A percentile compares a stretch with the other conserved stretches of the same genome.
Evolutionary conservation across 345 rosid genomes (phyloP).

Genomic region (Anacardium occidentale): DNA sequence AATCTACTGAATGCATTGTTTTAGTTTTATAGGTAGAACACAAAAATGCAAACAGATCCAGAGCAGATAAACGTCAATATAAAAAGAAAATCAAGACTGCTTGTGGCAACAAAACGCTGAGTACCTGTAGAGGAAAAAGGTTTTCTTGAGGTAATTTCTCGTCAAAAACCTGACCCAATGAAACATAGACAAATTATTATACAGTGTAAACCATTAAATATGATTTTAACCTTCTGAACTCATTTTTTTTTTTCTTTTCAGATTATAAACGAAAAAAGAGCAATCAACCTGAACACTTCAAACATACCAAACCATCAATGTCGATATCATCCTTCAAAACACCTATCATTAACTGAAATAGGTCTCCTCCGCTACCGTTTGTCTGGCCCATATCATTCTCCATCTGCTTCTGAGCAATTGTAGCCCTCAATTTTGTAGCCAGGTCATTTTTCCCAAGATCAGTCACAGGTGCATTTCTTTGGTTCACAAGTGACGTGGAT

Average conservation of each 20-base stretch:
- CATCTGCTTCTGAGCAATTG: conserved; percentile 93
- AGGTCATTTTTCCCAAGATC: conserved; percentile 84
- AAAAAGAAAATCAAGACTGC: not conserved
- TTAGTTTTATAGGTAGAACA: not conserved
- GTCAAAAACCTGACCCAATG: conserved; percentile 68
- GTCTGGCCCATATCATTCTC: conserved; percentile 73
- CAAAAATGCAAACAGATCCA: not conserved
- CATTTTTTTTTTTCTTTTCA: not conserved
- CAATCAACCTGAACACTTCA: not conserved
- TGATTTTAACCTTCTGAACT: conserved; percentile 5
- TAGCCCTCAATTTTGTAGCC: conserved; percentile 86
- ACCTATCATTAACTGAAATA: conserved; percentile 81
- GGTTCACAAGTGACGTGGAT: conserved; percentile 58
- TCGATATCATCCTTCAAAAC: conserved; percentile 90
- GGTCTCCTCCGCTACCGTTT: conserved; percentile 86
- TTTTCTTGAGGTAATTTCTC: conserved; percentile 84
- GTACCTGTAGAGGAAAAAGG: conserved; percentile 91
- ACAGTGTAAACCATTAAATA: conserved; percentile 4
- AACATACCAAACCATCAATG: conserved; percentile 90
- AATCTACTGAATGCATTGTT: not conserved
- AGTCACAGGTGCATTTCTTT: conserved; percentile 44
- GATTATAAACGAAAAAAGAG: not conserved
- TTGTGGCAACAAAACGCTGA: not conserved
- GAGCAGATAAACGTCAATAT: not conserved
- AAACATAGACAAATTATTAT: conserved; percentile 3